Evolutionary conservation across 345 rosid species (phyloP), one percentile per base, ranked within the genome.

Genomic region (Hibiscus tridactylites): DNA sequence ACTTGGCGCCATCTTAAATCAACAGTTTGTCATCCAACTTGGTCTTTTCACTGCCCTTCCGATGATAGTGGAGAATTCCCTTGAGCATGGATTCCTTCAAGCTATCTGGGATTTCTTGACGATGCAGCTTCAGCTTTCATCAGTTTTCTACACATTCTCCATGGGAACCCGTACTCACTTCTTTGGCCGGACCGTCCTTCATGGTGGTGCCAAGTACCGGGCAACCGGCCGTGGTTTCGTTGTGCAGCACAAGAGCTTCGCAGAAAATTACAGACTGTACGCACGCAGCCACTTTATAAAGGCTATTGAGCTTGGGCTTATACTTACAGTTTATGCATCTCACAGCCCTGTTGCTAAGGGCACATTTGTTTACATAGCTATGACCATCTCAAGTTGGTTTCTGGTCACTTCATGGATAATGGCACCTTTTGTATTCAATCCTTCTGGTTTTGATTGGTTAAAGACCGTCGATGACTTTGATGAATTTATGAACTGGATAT

Each of bases 181-280:
- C 85, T 91, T 94, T 82, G 98, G 98, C 61, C 85, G 98, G 76
- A 94, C 98, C 19, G 78, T 91, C 72, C 95, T 94, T 75, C 98
- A 94, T 75, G 98, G 98, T 74, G 97, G 98, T 56, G 97, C 98
- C 28, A 94, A 91, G 83, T 94, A 94, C 73, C 88, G 98, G 3
- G 98, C 97, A 71, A 94, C 98, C 61, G 98, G 98, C 65, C 88
- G 93, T 71, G 98, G 98, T 70, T 94, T 94, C 61, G 98, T 91
- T 47, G 98, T 94, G 78, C 87, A 91, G 83, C 98, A 94, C 85
- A 94, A 91, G 86, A 81, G 86, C 80, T 93, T 93, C 31, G 37
- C 42, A 13, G 64, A 60, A 37, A 63, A 63, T 63, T 63, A 63
- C 29, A 63, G 68, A 63, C 1, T 63, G 29, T 63, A 37, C 19